Base-by-base conservation (phyloP, 371 early-diverging fungal genomes). In the Dichotomocladium elegans region DNA sequence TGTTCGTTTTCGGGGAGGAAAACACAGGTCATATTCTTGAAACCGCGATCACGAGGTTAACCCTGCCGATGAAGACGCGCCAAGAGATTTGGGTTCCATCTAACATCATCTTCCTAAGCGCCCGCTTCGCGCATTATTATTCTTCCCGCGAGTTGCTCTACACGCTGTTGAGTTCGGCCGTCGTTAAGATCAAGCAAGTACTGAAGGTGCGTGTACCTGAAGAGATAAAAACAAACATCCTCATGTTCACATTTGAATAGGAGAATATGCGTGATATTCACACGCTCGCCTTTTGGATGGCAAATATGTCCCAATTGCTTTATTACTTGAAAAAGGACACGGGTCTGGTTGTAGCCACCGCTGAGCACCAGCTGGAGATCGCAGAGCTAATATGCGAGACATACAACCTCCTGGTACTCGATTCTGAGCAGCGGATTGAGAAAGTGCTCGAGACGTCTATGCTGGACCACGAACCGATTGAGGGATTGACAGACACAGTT, bases 241-340 rank as follows among this genome's bases (percentile, higher is more conserved):
- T 26, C n/a, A 17, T 27, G 42, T 11, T 42, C 3, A 17, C 34
- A 50, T 30, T 10, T 24, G 9, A 34, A 25, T 51, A 74, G 73
- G 22, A 47, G 5, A 65, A 68, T 29, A 41, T 27, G 19, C 47
- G 58, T 19, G 66, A 76, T 50, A 64, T 68, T 7, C 77, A 72
- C 34, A 68, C 61, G 0, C 61, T 86, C 22, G 82, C 87, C 4
- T 93, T 87, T 60, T 94, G 94, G 95, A 80, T 91, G n/a, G 71
- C 91, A 24, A 95, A 95, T 67, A 60, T 81, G 30, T 81, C 85
- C 11, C 87, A 87, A 40, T 70, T 96, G 1, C 54, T 93, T 1
- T 87, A 87, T 55, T 94, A 88, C 62, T 64, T 96, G 24, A 89
- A 91, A 66, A 87, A 88, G 47, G 95, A 96, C 60, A 51, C 80